A percentile compares a stretch with the other conserved stretches of the same genome.
These are phyloP conservation scores for Bryum argenteum DNA, from an alignment of 225 moss, liverwort and hornwort genomes.

Conservation along the genomic window DNA sequence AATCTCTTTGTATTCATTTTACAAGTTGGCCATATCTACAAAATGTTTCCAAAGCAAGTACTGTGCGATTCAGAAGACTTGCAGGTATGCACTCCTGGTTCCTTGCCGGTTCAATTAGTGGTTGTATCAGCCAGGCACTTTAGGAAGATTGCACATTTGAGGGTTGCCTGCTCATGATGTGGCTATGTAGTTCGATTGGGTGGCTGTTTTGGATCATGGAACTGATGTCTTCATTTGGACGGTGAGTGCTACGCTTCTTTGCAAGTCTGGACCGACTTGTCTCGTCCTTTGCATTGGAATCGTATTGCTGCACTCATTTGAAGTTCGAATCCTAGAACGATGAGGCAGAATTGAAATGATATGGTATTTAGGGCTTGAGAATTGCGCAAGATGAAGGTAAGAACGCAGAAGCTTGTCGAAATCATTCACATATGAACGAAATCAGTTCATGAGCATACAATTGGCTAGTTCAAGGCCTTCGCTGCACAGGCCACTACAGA, in stretches of 20 bases:
- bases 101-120: constrained; percentile 7
- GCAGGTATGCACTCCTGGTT: constrained; percentile 45
- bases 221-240: constrained; percentile 98
- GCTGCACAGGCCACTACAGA: too few species aligned
- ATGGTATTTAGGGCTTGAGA: constrained; percentile 68
- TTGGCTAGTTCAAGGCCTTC: too few species aligned
- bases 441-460: too few species aligned
- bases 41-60: too few species aligned
- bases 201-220: constrained; percentile 95
- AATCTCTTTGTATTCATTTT: too few species aligned
- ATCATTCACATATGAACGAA: too few species aligned
- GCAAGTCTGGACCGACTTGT: too few species aligned
- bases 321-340: neutral
- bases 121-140: neutral
- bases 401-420: constrained; percentile 84
- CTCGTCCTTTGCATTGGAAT: constrained; percentile 8
- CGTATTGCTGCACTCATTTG: too few species aligned
- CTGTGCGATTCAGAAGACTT: too few species aligned
- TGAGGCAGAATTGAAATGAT: neutral
- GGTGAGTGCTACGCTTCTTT: constrained; percentile 53
- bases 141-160: constrained; percentile 69
- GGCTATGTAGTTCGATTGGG: constrained; percentile 90
- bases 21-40: too few species aligned
- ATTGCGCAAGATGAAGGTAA: constrained; percentile 75
- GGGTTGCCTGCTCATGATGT: constrained; percentile 94